These are phyloP conservation scores for Takashimella tepidaria DNA, from an alignment of 1,284 basidiomycete genomes.

Conservation along the genomic window DNA sequence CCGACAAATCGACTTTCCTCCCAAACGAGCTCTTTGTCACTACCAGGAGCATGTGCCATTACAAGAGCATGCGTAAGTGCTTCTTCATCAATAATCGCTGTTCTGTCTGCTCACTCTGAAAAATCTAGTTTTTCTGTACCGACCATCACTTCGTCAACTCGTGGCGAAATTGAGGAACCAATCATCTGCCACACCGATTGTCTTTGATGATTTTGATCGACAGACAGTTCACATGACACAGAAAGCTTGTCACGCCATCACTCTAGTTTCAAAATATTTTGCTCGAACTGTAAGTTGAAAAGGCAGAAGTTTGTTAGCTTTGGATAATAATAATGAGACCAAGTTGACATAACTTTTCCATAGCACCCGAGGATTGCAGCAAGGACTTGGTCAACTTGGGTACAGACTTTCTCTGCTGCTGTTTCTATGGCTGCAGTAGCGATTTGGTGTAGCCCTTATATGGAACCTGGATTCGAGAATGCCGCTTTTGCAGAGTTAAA, in stretches of 20 bases:
- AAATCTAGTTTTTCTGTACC: conserved; percentile 33
- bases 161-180: conserved; percentile 27
- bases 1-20: background rate
- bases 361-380: conserved; percentile 33
- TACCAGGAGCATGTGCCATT: conserved; percentile 35
- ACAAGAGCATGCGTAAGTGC: conserved; percentile 35
- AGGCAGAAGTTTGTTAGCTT: no score
- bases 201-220: conserved; percentile 23
- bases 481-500: conserved; percentile 33
- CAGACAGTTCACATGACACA: conserved; percentile 28
- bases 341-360: background rate
- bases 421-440: conserved; percentile 40
- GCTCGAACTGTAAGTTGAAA: conserved; percentile 23
- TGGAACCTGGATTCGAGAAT: conserved; percentile 27
- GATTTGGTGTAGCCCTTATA: conserved; percentile 36
- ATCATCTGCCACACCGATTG: conserved; percentile 11
- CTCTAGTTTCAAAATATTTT: conserved; percentile 28
- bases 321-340: no score
- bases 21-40: conserved; percentile 1
- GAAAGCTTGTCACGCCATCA: conserved; percentile 32
- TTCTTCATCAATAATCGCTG: background rate
- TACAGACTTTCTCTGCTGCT: conserved; percentile 39
- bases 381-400: conserved; percentile 37
- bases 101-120: background rate
- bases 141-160: conserved; percentile 34